Evolutionary conservation across 1,284 basidiomycete genomes (phyloP), one percentile per base, ranked within the genome.

Genomic region (Melanopsichium pennsylvanicum): DNA sequence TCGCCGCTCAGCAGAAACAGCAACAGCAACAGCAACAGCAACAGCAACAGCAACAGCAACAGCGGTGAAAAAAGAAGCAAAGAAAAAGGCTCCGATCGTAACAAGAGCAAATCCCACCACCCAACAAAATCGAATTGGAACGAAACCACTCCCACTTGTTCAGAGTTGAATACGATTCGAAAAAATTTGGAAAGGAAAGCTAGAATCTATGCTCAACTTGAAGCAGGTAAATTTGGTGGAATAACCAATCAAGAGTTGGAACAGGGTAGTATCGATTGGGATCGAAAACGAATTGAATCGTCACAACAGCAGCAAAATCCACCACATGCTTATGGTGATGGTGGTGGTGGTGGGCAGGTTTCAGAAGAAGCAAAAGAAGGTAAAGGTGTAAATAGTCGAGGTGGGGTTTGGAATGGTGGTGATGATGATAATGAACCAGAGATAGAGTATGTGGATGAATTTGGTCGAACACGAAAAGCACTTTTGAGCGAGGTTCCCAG

Each of bases 361-460:
- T n/a, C n/a, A n/a, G n/a, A n/a, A n/a, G n/a, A n/a, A n/a, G n/a
- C n/a, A n/a, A n/a, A n/a, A n/a, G n/a, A n/a, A n/a, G n/a, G n/a
- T n/a, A n/a, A n/a, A n/a, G n/a, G n/a, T n/a, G n/a, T n/a, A n/a
- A n/a, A n/a, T n/a, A n/a, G n/a, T n/a, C n/a, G n/a, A n/a, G n/a
- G n/a, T n/a, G n/a, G n/a, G n/a, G n/a, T n/a, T n/a, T n/a, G n/a
- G n/a, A n/a, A n/a, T n/a, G n/a, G n/a, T n/a, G n/a, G n/a, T 25
- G 35, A 43, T 44, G 51, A 43, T 15, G 40, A 18, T 13, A 29
- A 36, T 19, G 36, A 5, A 19, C 89, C 90, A 9, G 82, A 91
- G 33, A 84, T 93, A 13, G 91, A 93, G 78, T 92, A 90, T 67
- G 86, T 88, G 68, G 92, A 94, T 72, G 92, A 93, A 74, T 91